phyloP scores from a whole-genome alignment of 2,329 filamentous ascomycete genomes.

The Ophiocordyceps camponoti-floridani region DNA sequence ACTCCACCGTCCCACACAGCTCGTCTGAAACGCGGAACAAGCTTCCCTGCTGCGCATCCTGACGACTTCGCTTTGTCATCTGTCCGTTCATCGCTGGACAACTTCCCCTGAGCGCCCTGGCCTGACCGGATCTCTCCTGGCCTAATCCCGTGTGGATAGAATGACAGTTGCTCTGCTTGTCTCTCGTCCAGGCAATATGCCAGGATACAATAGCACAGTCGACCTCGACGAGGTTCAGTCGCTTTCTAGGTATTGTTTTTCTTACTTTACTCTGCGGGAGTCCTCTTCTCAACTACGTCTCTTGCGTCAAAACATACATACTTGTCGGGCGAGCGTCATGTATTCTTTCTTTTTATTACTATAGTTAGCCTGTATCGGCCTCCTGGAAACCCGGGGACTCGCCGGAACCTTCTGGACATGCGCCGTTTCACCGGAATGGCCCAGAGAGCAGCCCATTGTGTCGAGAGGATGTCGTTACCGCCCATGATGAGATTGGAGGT shows the following conservation, averaged over 20 bases:
- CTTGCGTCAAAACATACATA: background rate
- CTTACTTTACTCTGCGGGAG: constrained; percentile 22
- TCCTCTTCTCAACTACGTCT: constrained; percentile 15
- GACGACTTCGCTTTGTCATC: constrained; percentile 10
- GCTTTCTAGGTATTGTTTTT: constrained; percentile 44
- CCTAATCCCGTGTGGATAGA: constrained; percentile 18
- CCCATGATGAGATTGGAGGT: background rate
- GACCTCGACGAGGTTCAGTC: constrained; percentile 42
- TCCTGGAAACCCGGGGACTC: constrained; percentile 1
- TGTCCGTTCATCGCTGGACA: constrained; percentile 8
- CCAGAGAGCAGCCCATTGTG: constrained; percentile 4
- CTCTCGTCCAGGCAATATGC: constrained; percentile 30
- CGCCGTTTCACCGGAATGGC: background rate
- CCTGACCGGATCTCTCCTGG: constrained; percentile 10
- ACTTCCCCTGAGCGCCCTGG: constrained; percentile 6
- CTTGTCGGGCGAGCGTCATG: background rate
- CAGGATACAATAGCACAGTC: constrained; percentile 31
- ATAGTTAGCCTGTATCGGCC: background rate
- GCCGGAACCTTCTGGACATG: background rate
- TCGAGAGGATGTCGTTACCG: background rate
- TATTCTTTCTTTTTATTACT: background rate
- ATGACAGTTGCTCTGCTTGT: constrained; percentile 30
- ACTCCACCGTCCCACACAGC: constrained; percentile 1
- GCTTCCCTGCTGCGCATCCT: constrained; percentile 10
- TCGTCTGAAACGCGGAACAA: constrained; percentile 6